A percentile compares a stretch with the other conserved stretches of the same genome.
These are phyloP conservation scores for Colletotrichum liriopes DNA, from an alignment of 2,329 filamentous ascomycete genomes.

Conservation along the genomic window DNA sequence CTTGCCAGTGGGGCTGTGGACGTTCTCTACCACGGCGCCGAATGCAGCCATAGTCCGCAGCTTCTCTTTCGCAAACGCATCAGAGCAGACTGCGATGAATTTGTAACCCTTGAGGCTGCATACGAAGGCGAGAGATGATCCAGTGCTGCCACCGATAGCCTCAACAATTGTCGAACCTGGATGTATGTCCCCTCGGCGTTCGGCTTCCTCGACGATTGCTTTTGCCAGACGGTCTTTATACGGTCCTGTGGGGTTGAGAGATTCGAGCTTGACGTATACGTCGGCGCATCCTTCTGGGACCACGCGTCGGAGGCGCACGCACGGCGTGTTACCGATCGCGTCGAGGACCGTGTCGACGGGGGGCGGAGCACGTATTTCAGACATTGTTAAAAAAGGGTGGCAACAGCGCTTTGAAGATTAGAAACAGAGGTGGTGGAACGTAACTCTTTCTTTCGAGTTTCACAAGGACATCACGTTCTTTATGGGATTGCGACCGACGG, in stretches of 20 bases:
- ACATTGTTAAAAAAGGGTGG: neutral
- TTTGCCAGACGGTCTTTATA: slow-evolving; percentile 41
- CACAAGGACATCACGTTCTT: neutral
- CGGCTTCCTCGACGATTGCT: slow-evolving; percentile 38
- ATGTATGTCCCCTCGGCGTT: slow-evolving; percentile 19
- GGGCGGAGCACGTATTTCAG: neutral
- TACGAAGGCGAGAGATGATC: slow-evolving; percentile 37
- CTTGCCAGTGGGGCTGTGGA: slow-evolving; percentile 34
- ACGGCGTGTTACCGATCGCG: slow-evolving; percentile 37
- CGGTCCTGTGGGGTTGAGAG: slow-evolving; percentile 38
- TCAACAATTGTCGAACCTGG: slow-evolving; percentile 34
- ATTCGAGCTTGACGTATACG: slow-evolving; percentile 40
- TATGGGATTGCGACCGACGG: no score
- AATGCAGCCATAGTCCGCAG: slow-evolving; percentile 40
- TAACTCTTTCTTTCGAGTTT: neutral
- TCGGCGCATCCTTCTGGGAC: slow-evolving; percentile 33
- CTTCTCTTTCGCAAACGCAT: slow-evolving; percentile 38
- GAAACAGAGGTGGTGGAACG: neutral
- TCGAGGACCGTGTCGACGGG: slow-evolving; percentile 23
- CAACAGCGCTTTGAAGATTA: neutral
- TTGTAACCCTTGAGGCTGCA: slow-evolving; percentile 48
- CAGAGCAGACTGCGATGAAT: slow-evolving; percentile 32
- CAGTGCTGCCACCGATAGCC: slow-evolving; percentile 42
- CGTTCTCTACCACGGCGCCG: slow-evolving; percentile 40
- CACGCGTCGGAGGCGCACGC: slow-evolving; percentile 32